These are phyloP conservation scores for Leucoagaricus sp. DNA, from an alignment of 1,284 basidiomycete species.

Conservation along the genomic window DNA sequence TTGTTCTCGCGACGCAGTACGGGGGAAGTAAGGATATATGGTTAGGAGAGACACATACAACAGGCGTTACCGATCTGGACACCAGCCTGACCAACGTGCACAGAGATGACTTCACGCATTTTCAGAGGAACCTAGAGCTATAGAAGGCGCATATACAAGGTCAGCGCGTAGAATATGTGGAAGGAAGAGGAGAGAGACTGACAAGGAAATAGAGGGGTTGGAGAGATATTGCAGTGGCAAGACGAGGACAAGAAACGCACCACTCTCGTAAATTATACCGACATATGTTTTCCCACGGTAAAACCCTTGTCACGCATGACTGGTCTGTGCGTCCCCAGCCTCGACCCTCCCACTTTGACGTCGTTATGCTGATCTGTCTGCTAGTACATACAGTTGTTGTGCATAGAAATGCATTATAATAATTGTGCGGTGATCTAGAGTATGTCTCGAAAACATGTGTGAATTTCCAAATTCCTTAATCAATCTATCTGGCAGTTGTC, in stretches of 20 bases:
- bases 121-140: constrained; percentile 25
- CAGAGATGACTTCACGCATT: constrained; percentile 93
- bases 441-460: background rate
- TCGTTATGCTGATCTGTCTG: background rate
- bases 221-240: constrained; percentile 39
- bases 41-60: constrained; percentile 58
- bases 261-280: constrained; percentile 35
- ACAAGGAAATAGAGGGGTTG: constrained; percentile 29
- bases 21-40: constrained; percentile 18
- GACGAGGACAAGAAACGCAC: constrained; percentile 34
- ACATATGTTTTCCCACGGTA: constrained; percentile 37
- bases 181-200: constrained; percentile 28
- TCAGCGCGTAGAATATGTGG: constrained; percentile 19
- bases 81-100: constrained; percentile 95
- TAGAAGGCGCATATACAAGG: constrained; percentile 5
- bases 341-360: background rate
- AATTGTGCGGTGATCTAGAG: background rate
- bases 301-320: constrained; percentile 28
- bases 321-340: constrained; percentile 38
- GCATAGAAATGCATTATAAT: background rate
- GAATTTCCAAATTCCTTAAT: background rate
- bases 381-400: background rate
- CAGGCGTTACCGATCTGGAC: constrained; percentile 97
- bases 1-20: constrained; percentile 24
- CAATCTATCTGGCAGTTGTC: background rate